Percentiles rank a stretch among this genome's conserved stretches.
Evolutionary conservation across 192 early-diverging fungal genomes (phyloP).

Genomic region (Entomortierella chlamydospora): DNA sequence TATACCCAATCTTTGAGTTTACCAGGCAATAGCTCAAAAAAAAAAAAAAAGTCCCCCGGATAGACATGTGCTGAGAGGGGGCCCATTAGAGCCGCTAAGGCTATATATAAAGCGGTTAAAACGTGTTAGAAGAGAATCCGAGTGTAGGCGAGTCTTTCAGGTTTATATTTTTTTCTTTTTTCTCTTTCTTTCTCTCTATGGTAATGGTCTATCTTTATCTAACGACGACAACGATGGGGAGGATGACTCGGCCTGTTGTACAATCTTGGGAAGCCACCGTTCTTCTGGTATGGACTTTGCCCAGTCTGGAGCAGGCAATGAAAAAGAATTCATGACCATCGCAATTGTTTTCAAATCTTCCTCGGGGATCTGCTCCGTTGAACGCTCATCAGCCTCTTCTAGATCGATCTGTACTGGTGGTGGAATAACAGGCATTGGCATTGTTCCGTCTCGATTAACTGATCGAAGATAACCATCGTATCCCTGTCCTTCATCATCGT

Average conservation of each 20-base stretch:
- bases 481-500: slow-evolving; percentile 28
- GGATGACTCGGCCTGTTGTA: slow-evolving; percentile 22
- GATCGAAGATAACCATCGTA: slow-evolving; percentile 40
- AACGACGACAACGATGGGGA: background rate
- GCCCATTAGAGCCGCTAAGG: too few species aligned
- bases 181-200: background rate
- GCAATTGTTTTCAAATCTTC: slow-evolving; percentile 48
- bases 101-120: too few species aligned
- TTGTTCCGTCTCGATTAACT: slow-evolving; percentile 10
- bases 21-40: too few species aligned
- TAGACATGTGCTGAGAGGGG: too few species aligned
- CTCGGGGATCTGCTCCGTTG: slow-evolving; percentile 37
- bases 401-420: slow-evolving; percentile 28
- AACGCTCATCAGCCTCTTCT: background rate
- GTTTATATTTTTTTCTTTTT: background rate
- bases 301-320: slow-evolving; percentile 48
- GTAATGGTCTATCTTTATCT: background rate
- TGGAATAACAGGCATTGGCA: slow-evolving; percentile 40
- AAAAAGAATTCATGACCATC: slow-evolving; percentile 46
- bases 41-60: too few species aligned
- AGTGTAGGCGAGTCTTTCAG: background rate
- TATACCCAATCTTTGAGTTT: too few species aligned
- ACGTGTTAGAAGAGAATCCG: too few species aligned
- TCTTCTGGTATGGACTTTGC: slow-evolving; percentile 44
- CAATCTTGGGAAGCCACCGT: slow-evolving; percentile 44